phyloP scores from a whole-genome alignment of 305 asterid species.

The Euphrasia arctica region DNA sequence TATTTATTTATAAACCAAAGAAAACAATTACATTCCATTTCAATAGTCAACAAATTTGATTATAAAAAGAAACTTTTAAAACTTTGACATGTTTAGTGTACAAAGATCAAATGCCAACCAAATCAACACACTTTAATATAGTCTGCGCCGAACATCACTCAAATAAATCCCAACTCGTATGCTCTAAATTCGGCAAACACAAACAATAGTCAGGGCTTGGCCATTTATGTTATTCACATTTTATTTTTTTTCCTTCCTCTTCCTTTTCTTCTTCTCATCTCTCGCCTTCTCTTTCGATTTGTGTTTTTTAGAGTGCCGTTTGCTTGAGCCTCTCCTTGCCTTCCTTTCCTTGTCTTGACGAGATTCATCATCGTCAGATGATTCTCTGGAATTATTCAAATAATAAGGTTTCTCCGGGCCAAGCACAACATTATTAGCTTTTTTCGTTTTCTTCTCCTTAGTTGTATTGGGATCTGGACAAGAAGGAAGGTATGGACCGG shows the following conservation, averaged over 20 bases:
- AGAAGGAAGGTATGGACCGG: slow-evolving; percentile 77
- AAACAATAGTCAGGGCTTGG: neutral
- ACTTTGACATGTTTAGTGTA: neutral
- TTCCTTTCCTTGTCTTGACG: slow-evolving; percentile 30
- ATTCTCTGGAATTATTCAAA: slow-evolving; percentile 27
- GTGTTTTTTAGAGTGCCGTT: slow-evolving; percentile 44
- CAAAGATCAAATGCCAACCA: slow-evolving; percentile 16
- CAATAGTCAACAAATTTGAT: no score
- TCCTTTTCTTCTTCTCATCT: slow-evolving; percentile 46
- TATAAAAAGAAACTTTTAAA: neutral
- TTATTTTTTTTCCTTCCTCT: slow-evolving; percentile 40
- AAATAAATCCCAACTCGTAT: neutral
- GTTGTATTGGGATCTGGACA: slow-evolving; percentile 35
- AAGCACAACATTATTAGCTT: slow-evolving; percentile 33
- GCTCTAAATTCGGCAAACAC: neutral
- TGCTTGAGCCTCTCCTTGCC: slow-evolving; percentile 34
- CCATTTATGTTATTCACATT: slow-evolving; percentile 33
- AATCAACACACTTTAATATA: neutral
- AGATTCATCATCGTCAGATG: slow-evolving; percentile 51
- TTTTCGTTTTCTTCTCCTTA: slow-evolving; percentile 24
- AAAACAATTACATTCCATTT: no score
- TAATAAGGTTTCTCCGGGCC: slow-evolving; percentile 69
- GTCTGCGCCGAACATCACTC: neutral
- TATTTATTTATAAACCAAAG: no score
- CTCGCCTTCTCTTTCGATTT: slow-evolving; percentile 49